These are phyloP conservation scores for Basipetospora sp. DNA, from an alignment of 2,329 filamentous ascomycete genomes.

Conservation along the genomic window DNA sequence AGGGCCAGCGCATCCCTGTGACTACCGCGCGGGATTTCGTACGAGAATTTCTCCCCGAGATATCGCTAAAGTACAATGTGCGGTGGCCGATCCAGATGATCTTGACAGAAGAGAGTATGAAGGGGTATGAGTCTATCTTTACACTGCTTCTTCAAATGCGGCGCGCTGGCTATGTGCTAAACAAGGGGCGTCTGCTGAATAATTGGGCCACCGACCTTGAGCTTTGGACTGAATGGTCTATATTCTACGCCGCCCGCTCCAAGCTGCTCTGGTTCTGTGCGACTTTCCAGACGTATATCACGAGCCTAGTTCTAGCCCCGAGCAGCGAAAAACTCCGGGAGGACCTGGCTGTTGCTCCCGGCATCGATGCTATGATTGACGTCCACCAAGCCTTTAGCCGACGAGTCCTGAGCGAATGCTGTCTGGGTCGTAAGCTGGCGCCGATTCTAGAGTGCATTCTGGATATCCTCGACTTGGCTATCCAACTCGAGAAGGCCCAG, in stretches of 20 bases:
- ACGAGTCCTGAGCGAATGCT: conserved; percentile 50
- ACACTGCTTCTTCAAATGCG: conserved; percentile 65
- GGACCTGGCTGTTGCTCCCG: conserved; percentile 45
- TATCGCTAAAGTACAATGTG: conserved; percentile 56
- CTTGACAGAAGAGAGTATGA: conserved; percentile 48
- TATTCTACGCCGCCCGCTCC: conserved; percentile 48
- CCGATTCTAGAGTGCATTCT: conserved; percentile 60
- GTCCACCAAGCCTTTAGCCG: conserved; percentile 51
- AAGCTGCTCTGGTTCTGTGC: conserved; percentile 66
- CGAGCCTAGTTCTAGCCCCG: conserved; percentile 54
- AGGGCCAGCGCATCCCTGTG: conserved; percentile 25
- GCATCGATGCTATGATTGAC: conserved; percentile 68
- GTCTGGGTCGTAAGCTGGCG: conserved; percentile 52
- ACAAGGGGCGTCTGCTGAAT: conserved; percentile 33
- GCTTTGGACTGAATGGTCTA: conserved; percentile 26
- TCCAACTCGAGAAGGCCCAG: conserved; percentile 51
- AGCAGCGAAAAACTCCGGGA: conserved; percentile 40
- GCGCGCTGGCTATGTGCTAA: conserved; percentile 53
- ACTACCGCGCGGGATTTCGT: conserved; percentile 43
- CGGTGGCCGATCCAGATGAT: conserved; percentile 57
- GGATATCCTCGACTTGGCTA: conserved; percentile 60
- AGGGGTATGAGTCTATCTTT: conserved; percentile 57
- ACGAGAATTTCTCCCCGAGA: conserved; percentile 36
- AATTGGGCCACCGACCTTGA: conserved; percentile 23
- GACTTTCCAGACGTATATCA: conserved; percentile 60